Base-by-base conservation (phyloP, 2,329 filamentous ascomycete genomes). In the Domatiomyces catenatus region DNA sequence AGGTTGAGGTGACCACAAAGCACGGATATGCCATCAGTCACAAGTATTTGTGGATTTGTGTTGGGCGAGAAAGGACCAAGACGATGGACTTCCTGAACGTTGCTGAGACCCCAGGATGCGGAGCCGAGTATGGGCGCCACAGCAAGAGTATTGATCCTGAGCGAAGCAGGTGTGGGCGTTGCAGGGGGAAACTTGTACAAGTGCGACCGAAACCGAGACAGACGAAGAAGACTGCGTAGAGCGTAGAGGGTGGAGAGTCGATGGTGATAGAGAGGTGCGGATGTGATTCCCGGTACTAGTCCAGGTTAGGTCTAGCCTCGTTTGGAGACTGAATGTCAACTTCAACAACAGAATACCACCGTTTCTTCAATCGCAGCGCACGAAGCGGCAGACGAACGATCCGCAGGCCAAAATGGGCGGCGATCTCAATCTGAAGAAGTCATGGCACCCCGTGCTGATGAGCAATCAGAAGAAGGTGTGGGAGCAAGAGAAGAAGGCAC, bases 381-480 rank as follows among this genome's bases (percentile, higher is more conserved):
- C 32, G 12, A 39, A 39, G 32, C 10, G 15, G 32, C 8, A 15
- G 12, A 18, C 18, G 24, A 15, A 4, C 3, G 10, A 39, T 39
- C 32, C 15, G 5, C 10, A 5, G 32, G 12, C 60, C 71, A 84
- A 69, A 57, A 94, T 93, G 84, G 89, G 89, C 72, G 88, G 88
- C 64, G 89, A 96, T 75, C 79, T 98, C 63, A 95, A 96, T 64
- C 46, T 59, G 44, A 62, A 63, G 51, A 81, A 81, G 66, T 78
- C 86, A 74, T 98, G 90, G 81, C 90, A 98, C 70, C 90, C 92
- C 54, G 80, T 82, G 60, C 76, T 95, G 58, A 80, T 88, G 70
- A 85, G 83, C 71, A 98, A 98, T 68, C 92, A 94, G 73, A 80
- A 80, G 67, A 80, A 79, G 65, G 89, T 95, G 59, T 94, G 86